Evolutionary conservation across 192 early-diverging fungal genomes (phyloP), one percentile per base, ranked within the genome.

Genomic region (Linnemannia hyalina): DNA sequence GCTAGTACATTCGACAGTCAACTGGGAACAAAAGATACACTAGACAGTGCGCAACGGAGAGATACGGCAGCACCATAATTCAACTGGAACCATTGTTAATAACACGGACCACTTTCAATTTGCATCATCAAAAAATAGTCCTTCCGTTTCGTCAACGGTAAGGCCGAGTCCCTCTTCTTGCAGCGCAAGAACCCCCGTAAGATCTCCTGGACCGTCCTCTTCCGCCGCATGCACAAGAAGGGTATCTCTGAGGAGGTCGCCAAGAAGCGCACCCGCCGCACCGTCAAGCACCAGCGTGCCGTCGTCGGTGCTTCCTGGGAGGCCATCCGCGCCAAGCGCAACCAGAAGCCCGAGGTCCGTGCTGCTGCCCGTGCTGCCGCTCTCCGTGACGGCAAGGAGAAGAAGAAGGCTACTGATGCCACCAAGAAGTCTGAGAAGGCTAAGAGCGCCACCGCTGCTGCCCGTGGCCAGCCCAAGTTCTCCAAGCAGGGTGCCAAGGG

Each of bases 161-260:
- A 99, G 95, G 92, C 92, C 88, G 97, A 98, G 92, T 99, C 98
- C 70, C 94, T 97, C 89, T 99, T 99, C 95, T 92, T 97, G 82
- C 98, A 99, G 93, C 93, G 94, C 90, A 93, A 96, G 92, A 99
- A 99, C 95, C 97, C 97, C 60, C 97, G 98, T 88, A 98, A 98
- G 94, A 93, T 99, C 84, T 92, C 92, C 90, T 99, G 99, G 99
- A 99, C 99, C 71, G 92, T 94, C 63, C 95, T 98, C 82, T 99
- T 95, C 96, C 96, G 99, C 90, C 97, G 97, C 92, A 93, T 98
- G 89, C 96, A 99, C 95, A 97, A 97, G 94, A 99, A 99, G 97
- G 99, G 98, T 91, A 94, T 97, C 84, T 95, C 95, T 88, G 96
- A 97, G 89, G 98, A 98, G 92, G 93, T 95, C 47, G 88, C 97